Evolutionary conservation across 805 yeast genomes (phyloP).

Genomic region (Candida takata): DNA sequence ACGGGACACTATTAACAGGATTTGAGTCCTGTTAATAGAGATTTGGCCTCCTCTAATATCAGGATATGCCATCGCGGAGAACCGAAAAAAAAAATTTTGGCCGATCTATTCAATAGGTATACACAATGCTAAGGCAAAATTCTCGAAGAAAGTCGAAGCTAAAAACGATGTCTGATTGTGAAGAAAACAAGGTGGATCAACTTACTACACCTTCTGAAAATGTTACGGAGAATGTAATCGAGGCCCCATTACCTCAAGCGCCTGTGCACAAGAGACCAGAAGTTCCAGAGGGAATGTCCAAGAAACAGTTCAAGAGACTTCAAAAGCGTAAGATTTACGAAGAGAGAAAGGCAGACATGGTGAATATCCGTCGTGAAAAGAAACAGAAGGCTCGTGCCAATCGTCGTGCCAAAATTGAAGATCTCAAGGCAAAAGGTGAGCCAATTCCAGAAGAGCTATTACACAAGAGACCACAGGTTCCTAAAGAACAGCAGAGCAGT

Average conservation of each 20-base stretch:
- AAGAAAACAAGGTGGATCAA: too few species aligned
- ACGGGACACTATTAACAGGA: too few species aligned
- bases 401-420: slow-evolving; percentile 32
- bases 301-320: slow-evolving; percentile 73
- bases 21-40: too few species aligned
- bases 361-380: slow-evolving; percentile 46
- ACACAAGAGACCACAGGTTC: slow-evolving; percentile 28
- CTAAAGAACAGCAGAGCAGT: slow-evolving; percentile 38
- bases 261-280: slow-evolving; percentile 14
- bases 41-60: too few species aligned
- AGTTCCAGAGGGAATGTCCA: slow-evolving; percentile 84
- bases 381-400: slow-evolving; percentile 38
- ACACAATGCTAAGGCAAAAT: too few species aligned
- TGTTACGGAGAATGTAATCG: not conserved
- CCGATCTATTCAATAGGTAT: too few species aligned
- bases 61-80: too few species aligned
- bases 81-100: too few species aligned
- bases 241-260: not conserved
- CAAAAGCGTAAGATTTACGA: slow-evolving; percentile 55
- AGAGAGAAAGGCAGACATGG: slow-evolving; percentile 54
- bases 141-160: too few species aligned
- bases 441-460: slow-evolving; percentile 32
- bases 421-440: slow-evolving; percentile 32
- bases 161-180: not conserved
- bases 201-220: too few species aligned